Percentiles rank a stretch among this genome's conserved stretches.
Evolutionary conservation across 345 rosid genomes (phyloP).

Genomic region (Aquilaria malaccensis): DNA sequence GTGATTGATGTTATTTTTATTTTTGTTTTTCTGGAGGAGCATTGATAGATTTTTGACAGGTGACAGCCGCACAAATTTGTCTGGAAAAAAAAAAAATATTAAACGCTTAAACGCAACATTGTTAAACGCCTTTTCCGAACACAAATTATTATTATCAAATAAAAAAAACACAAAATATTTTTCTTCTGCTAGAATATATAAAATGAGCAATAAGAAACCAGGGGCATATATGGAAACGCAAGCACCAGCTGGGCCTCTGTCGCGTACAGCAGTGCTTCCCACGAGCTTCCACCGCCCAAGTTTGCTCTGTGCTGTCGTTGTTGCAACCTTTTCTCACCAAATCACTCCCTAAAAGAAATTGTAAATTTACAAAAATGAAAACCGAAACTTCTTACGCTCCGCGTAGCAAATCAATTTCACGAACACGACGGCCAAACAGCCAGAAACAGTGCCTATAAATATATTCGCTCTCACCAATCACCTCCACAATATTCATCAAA

Average conservation of each 20-base stretch:
- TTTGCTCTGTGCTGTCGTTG: too few species aligned
- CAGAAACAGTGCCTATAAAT: constrained; percentile 1
- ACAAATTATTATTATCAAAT: not conserved
- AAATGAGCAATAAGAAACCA: not conserved
- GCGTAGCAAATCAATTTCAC: constrained; percentile 6
- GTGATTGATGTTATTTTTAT: not conserved
- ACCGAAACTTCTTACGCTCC: constrained; percentile 1
- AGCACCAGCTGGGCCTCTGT: constrained; percentile 6
- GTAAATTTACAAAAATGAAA: not conserved
- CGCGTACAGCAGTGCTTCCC: constrained; percentile 24
- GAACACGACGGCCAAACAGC: not conserved
- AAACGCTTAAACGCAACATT: not conserved
- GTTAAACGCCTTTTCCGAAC: not conserved
- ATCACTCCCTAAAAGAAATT: not conserved
- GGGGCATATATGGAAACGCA: constrained; percentile 13
- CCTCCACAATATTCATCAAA: not conserved
- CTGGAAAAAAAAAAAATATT: too few species aligned
- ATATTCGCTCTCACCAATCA: not conserved
- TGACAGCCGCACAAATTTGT: too few species aligned
- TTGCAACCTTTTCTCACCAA: constrained; percentile 7
- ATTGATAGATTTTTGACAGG: too few species aligned
- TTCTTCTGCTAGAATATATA: not conserved
- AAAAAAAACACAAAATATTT: not conserved
- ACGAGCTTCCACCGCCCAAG: constrained; percentile 12
- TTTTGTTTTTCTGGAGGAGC: not conserved